Evolutionary conservation across 257 asterid species (phyloP).

Genomic region (Voacanga thouarsii): DNA sequence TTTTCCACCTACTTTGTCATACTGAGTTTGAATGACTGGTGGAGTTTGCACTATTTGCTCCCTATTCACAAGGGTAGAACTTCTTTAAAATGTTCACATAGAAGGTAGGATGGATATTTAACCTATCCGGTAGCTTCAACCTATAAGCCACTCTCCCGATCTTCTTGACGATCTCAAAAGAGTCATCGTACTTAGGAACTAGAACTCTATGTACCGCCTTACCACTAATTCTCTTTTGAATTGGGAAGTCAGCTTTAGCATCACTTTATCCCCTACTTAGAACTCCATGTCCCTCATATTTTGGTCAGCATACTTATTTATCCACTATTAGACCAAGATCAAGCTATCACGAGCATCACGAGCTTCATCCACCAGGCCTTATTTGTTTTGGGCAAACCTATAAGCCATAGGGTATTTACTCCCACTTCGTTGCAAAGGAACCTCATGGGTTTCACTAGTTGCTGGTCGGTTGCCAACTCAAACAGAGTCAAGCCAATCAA

Average conservation of each 20-base stretch:
- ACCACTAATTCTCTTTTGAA: neutral
- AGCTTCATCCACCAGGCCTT: neutral
- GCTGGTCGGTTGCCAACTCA: neutral
- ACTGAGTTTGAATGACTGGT: too few relatives aligned
- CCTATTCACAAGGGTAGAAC: too few relatives aligned
- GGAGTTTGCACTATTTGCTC: too few relatives aligned
- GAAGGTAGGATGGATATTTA: too few relatives aligned
- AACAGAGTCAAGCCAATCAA: neutral
- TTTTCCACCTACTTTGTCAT: too few relatives aligned
- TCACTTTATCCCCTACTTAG: neutral
- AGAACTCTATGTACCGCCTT: too few relatives aligned
- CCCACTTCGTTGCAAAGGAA: neutral
- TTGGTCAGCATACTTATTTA: constrained; percentile 5
- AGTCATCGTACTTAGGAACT: too few relatives aligned
- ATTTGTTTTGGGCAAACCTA: neutral
- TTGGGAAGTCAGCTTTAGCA: neutral
- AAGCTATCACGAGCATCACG: neutral
- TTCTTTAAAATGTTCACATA: too few relatives aligned
- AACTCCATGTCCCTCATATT: neutral
- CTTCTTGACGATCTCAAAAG: too few relatives aligned
- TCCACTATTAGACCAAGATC: neutral
- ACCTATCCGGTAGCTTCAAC: too few relatives aligned
- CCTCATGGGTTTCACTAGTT: neutral
- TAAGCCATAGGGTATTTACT: neutral
- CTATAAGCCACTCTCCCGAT: too few relatives aligned